Evolutionary conservation across 1,284 basidiomycete genomes (phyloP), one percentile per base, ranked within the genome.

Genomic region (Grifola frondosa): DNA sequence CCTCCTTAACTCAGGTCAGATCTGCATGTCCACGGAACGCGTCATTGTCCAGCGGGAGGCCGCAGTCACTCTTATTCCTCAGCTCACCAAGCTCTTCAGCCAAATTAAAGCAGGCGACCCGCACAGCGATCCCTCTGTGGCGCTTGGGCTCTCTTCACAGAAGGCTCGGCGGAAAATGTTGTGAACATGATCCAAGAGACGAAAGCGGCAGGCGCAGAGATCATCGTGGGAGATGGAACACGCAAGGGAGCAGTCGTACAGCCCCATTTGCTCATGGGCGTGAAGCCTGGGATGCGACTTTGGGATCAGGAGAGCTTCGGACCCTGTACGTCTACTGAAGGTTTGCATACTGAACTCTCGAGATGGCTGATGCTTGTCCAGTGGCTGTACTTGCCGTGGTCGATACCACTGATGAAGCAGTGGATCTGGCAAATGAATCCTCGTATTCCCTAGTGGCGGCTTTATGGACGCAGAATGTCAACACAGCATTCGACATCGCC

Each of bases 1-100:
- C 2, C 72, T 85, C 54, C 53, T 78, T 20, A 75, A 82, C 61
- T 80, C 77, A 4, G 84, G 84, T 3, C 74, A 87, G 66, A 70
- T 87, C 37, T 87, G 84, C 67, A 85, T 86, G 81, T 80, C 80
- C 1, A 78, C 80, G 2, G 81, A 84, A 56, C 77, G 83, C 21
- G 71, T 87, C 23, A 74, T 87, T 37, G 79, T 82, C 11, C 78
- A 81, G 52, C 57, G 68, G 19, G 59, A 58, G 5, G 64, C 67
- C 13, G 46, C 50, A 9, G 6, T 34, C 3, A 37, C 44, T 2
- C 42, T 52, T 24, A 24, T 46, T 15, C 26, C 32, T 7, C 45
- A 50, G 16, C 62, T 70, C 6, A 60, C 67, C 2, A 42, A 50
- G 1, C 62, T 78, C 6, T 60, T 77, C 22, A 54, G 61, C 5